A percentile compares a stretch with the other conserved stretches of the same genome.
Evolutionary conservation across 2,329 filamentous ascomycete species (phyloP).

Genomic region (Ophiostoma perfectum): DNA sequence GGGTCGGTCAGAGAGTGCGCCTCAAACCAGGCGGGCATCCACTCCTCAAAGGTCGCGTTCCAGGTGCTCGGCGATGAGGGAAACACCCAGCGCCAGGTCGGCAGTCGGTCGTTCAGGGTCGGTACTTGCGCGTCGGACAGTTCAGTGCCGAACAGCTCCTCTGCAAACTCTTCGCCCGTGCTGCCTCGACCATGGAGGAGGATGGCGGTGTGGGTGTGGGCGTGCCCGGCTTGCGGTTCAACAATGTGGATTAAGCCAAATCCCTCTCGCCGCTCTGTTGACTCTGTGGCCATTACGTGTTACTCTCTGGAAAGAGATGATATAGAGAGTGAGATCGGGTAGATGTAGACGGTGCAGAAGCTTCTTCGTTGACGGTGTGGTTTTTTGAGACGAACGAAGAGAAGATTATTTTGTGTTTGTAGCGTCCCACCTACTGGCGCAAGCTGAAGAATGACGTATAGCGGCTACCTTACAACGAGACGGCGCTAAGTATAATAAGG

Average conservation of each 20-base stretch:
- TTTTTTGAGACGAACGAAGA: too few relatives aligned
- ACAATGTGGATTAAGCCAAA: not conserved
- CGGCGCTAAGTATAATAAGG: too few relatives aligned
- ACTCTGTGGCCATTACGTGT: too few relatives aligned
- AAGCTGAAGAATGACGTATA: too few relatives aligned
- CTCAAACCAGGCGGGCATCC: constrained; percentile 43
- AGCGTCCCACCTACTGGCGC: too few relatives aligned
- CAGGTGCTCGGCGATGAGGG: constrained; percentile 37
- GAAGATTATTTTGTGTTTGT: too few relatives aligned
- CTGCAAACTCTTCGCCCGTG: not conserved
- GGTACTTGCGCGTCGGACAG: constrained; percentile 15
- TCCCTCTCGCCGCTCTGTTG: too few relatives aligned
- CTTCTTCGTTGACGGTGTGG: too few relatives aligned
- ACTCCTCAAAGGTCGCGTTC: constrained; percentile 27
- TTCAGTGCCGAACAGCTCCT: not conserved
- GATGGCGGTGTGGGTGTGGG: not conserved
- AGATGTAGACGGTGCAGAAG: too few relatives aligned
- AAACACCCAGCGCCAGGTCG: constrained; percentile 46
- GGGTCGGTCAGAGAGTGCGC: not conserved
- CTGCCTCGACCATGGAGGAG: not conserved
- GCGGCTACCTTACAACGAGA: too few relatives aligned
- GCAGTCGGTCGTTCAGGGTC: constrained; percentile 37
- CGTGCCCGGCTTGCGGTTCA: not conserved
- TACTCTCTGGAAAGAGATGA: too few relatives aligned
- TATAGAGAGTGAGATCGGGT: too few relatives aligned